Evolutionary conservation across 2,329 filamentous ascomycete genomes (phyloP), one percentile per base, ranked within the genome.

Genomic region (Penicillium vulpinum): DNA sequence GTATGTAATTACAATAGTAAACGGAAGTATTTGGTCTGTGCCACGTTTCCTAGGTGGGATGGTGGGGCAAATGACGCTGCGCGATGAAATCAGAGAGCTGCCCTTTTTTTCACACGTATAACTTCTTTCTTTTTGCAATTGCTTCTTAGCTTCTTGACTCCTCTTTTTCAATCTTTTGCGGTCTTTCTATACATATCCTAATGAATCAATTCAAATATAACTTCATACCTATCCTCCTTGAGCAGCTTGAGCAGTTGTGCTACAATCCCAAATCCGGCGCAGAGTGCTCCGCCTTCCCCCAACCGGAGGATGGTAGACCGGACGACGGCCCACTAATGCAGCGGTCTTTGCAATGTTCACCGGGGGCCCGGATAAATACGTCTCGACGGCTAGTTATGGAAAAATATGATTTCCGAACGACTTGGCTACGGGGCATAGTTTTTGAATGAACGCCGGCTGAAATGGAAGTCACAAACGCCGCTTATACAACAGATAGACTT

Each of bases 201-300:
- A 22, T 24, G n/a, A 35, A 28, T 24, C 22, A 35, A 28, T 49
- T 16, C 15, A 44, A 26, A 52, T 45, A 50, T 60, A 31, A 39
- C 26, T 44, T 47, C 46, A 54, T 39, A 40, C 16, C 21, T 24
- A 21, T 26, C 43, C 21, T 24, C 18, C 16, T n/a, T 48, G 35
- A 38, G 9, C n/a, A 13, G 15, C 28, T 46, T 33, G 28, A 46
- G 15, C 15, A 24, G 29, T 2, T 33, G 45, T 47, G 49, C 48
- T 18, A 35, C 4, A 35, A 49, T 45, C 29, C 47, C 49, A 47
- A 56, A 59, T 46, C 57, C 70, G 70, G 70, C 62, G 58, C 69
- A 73, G 67, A 56, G 70, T 73, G 68, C 70, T 72, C 70, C 70
- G 70, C 47, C 51, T 56, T 39, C 45, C 60, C 58, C 61, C 61